phyloP scores from a whole-genome alignment of 2,329 filamentous ascomycete species.

The Penicillium vulpinum region DNA sequence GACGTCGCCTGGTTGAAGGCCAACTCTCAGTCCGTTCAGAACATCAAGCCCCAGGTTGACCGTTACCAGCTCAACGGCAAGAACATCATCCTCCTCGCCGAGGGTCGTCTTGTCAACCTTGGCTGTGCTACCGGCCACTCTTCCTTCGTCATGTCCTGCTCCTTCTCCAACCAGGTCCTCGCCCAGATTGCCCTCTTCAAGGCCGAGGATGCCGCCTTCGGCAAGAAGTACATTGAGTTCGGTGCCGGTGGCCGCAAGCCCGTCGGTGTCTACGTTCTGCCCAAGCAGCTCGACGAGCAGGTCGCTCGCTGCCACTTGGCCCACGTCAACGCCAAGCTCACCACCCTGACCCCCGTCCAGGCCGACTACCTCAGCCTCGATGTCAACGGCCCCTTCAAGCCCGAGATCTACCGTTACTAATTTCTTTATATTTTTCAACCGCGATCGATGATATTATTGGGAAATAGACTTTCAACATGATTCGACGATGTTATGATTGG shows the following conservation, averaged over 20 bases:
- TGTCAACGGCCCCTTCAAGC: slow-evolving; percentile 91
- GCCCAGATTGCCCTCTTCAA: slow-evolving; percentile 99
- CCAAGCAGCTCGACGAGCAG: slow-evolving; percentile 99
- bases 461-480: slow-evolving; percentile 55
- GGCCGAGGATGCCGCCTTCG: slow-evolving; percentile 80
- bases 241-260: slow-evolving; percentile 88
- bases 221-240: slow-evolving; percentile 94
- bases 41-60: slow-evolving; percentile 99
- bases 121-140: slow-evolving; percentile 99
- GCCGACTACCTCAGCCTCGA: slow-evolving; percentile 91
- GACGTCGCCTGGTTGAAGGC: slow-evolving; percentile 99
- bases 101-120: slow-evolving; percentile 98
- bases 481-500: slow-evolving; percentile 61
- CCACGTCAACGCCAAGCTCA: slow-evolving; percentile 94
- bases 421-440: slow-evolving; percentile 34
- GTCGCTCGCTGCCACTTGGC: slow-evolving; percentile 90
- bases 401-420: slow-evolving; percentile 74
- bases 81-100: slow-evolving; percentile 97
- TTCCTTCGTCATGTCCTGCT: slow-evolving; percentile 99
- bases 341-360: slow-evolving; percentile 79
- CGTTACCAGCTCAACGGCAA: slow-evolving; percentile 94
- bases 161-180: slow-evolving; percentile 99
- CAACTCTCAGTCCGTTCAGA: slow-evolving; percentile 88
- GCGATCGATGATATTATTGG: slow-evolving; percentile 33
- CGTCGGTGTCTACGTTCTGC: slow-evolving; percentile 90